Conservation (phyloP, 305 asterid species). For the Solanum hybrid region DNA sequence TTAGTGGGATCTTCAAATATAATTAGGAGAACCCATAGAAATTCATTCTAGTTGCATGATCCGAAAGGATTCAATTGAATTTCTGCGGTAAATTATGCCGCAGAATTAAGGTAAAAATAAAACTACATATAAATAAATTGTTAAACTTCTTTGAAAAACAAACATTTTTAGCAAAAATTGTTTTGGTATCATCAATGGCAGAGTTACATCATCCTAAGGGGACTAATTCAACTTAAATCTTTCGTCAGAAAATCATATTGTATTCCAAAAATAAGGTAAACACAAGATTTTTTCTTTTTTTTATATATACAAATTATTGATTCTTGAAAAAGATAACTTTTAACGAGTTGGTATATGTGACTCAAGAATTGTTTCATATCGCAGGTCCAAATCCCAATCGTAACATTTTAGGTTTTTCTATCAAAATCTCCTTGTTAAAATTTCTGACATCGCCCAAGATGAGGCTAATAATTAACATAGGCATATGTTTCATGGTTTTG, state of each 20-base stretch:
- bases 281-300: fast-evolving
- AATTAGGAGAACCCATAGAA: neutral
- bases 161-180: neutral
- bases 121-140: neutral
- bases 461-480: neutral
- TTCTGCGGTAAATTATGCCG: neutral
- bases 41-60: neutral
- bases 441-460: neutral
- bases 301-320: neutral
- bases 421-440: neutral
- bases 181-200: neutral
- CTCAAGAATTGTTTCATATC: neutral
- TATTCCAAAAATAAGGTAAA: neutral
- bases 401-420: neutral
- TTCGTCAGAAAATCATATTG: neutral
- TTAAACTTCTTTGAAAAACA: neutral
- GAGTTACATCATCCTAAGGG: neutral
- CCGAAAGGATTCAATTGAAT: neutral
- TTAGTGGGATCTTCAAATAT: neutral
- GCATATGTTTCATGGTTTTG: neutral
- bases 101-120: neutral
- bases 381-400: neutral
- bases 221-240: neutral
- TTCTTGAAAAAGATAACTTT: neutral
- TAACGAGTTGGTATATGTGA: neutral